phyloP scores from a whole-genome alignment of 257 asterid species.

The Galeopsis tetrahit region DNA sequence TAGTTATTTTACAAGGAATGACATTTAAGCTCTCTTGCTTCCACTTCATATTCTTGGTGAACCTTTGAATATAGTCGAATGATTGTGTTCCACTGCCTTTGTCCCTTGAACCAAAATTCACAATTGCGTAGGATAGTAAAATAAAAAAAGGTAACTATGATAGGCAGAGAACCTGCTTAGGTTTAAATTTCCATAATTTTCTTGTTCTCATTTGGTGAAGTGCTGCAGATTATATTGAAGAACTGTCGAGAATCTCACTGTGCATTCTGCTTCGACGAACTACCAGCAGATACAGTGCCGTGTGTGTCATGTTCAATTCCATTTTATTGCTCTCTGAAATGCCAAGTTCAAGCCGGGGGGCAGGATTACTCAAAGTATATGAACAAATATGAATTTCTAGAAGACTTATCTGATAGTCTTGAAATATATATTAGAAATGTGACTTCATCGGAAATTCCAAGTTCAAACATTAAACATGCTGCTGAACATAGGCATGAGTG shows the following conservation, averaged over 20 bases:
- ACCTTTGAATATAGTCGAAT: constrained; percentile 2
- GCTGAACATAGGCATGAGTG: constrained; percentile 90
- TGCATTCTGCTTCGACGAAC: constrained; percentile 91
- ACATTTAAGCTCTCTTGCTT: constrained; percentile 2
- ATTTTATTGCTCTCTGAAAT: constrained; percentile 74
- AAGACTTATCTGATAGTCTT: constrained; percentile 64
- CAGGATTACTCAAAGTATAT: constrained; percentile 33
- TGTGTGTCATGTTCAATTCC: constrained; percentile 79
- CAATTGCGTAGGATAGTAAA: constrained; percentile 17
- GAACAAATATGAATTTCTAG: constrained; percentile 32
- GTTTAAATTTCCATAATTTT: constrained; percentile 28
- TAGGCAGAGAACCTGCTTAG: constrained; percentile 20
- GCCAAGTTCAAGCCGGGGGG: constrained; percentile 83
- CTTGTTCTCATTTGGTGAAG: constrained; percentile 35
- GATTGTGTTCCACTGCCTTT: constrained; percentile 13
- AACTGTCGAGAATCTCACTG: constrained; percentile 85
- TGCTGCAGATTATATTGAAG: constrained; percentile 84
- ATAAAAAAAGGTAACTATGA: constrained; percentile 1
- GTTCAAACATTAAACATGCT: constrained; percentile 43
- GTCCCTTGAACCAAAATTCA: constrained; percentile 18
- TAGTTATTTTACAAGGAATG: not conserved
- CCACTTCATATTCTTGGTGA: constrained; percentile 22
- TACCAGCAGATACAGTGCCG: constrained; percentile 77
- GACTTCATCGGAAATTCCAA: constrained; percentile 40
- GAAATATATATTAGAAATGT: constrained; percentile 52